phyloP scores from a whole-genome alignment of 495 filamentous ascomycete species.

The Cercophora sp. region DNA sequence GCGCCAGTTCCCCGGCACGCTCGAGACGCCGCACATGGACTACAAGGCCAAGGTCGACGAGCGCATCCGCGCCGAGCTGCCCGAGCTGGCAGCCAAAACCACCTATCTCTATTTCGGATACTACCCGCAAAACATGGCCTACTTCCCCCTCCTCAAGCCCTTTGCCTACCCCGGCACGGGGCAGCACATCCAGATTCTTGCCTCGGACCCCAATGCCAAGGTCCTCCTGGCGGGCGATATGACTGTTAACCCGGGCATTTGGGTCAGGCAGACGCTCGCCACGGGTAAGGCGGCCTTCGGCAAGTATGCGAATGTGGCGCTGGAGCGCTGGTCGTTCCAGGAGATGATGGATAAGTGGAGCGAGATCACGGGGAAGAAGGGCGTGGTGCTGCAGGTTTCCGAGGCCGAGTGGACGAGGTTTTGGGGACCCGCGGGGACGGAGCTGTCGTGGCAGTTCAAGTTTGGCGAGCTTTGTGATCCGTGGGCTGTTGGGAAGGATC shows the following conservation, averaged over 20 bases:
- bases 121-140: constrained; percentile 20
- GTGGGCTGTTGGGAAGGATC: constrained; percentile 2
- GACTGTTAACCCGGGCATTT: constrained; percentile 17
- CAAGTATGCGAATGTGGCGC: constrained; percentile 14
- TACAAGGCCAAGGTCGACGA: constrained; percentile 34
- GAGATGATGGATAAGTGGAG: constrained; percentile 19
- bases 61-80: constrained; percentile 27
- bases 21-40: constrained; percentile 29
- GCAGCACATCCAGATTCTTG: constrained; percentile 14
- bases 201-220: constrained; percentile 12
- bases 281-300: constrained; percentile 6
- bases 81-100: constrained; percentile 28
- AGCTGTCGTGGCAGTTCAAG: constrained; percentile 17
- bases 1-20: constrained; percentile 21
- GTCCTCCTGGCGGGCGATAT: constrained; percentile 15
- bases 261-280: constrained; percentile 12
- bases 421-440: constrained; percentile 11
- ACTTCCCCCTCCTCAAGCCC: constrained; percentile 11
- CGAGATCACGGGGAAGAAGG: constrained; percentile 15
- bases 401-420: constrained; percentile 11
- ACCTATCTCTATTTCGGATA: constrained; percentile 32
- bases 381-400: constrained; percentile 7
- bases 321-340: constrained; percentile 17
- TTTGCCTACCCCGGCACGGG: constrained; percentile 7
- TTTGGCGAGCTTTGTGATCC: constrained; percentile 20